A percentile compares a stretch with the other conserved stretches of the same genome.
Conservation (phyloP, 352 stramenopile species). For the Thalassiosira livingstoniorum region DNA sequence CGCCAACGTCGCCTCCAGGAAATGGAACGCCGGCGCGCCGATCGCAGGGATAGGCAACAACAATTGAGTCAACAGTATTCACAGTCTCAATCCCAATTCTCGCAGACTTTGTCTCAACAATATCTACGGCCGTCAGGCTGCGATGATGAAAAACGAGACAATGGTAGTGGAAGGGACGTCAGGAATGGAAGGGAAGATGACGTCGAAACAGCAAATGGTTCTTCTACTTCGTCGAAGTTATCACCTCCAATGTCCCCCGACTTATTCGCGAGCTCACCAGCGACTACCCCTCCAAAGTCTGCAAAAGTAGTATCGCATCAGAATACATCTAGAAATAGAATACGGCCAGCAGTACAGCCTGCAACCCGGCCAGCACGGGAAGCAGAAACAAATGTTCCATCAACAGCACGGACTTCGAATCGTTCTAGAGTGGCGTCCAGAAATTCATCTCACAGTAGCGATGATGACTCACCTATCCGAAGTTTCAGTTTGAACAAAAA, state of each 20-base stretch:
- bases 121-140: no score
- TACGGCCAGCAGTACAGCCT: no score
- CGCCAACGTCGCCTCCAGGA: not conserved
- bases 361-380: no score
- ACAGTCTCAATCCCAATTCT: not conserved
- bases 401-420: not conserved
- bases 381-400: no score
- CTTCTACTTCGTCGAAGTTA: not conserved
- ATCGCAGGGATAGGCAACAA: not conserved
- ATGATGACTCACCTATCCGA: not conserved
- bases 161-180: not conserved
- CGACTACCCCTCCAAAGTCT: not conserved
- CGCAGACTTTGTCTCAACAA: no score
- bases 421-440: not conserved
- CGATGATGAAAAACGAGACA: not conserved
- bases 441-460: not conserved
- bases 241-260: not conserved
- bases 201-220: not conserved
- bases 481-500: not conserved
- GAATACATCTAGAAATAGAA: no score
- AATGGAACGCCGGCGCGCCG: not conserved
- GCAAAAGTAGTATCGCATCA: no score
- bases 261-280: not conserved
- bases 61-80: not conserved
- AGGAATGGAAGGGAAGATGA: not conserved